These are phyloP conservation scores for Spirogloea muscicola DNA, from an alignment of 139 green algal species.

Conservation along the genomic window DNA sequence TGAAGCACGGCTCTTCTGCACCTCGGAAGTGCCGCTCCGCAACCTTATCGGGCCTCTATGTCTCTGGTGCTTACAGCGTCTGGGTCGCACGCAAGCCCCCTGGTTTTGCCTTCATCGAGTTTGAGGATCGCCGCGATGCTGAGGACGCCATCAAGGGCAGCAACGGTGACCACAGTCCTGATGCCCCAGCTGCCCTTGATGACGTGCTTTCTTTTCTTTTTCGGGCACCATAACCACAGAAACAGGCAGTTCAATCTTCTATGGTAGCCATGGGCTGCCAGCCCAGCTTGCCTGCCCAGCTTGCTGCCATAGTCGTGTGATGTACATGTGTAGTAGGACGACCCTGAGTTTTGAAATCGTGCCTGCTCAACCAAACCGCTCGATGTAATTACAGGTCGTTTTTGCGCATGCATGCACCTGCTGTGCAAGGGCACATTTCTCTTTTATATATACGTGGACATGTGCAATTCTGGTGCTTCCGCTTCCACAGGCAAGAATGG, in stretches of 20 bases:
- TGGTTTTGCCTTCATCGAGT: constrained; percentile 52
- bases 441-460: constrained; percentile 2
- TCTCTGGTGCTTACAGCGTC: too few relatives aligned
- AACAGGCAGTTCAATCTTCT: background rate
- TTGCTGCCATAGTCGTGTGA: too few relatives aligned
- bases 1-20: background rate
- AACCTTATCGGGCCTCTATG: background rate
- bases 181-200: background rate
- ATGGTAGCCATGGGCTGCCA: too few relatives aligned
- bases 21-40: background rate
- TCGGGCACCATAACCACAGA: background rate
- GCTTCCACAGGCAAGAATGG: constrained; percentile 40
- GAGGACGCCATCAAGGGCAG: constrained; percentile 39
- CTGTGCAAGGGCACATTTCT: background rate
- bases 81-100: constrained; percentile 52
- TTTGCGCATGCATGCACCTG: background rate
- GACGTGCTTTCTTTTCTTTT: background rate
- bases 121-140: constrained; percentile 45
- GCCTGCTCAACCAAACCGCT: too few relatives aligned
- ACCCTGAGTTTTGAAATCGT: too few relatives aligned
- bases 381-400: background rate
- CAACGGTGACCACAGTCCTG: constrained; percentile 18
- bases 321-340: too few relatives aligned
- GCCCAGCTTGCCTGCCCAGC: too few relatives aligned
- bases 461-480: background rate